Percentiles rank a stretch among this genome's conserved stretches.
phyloP scores from a whole-genome alignment of 2,329 filamentous ascomycete species.

The Diatrype stigma region DNA sequence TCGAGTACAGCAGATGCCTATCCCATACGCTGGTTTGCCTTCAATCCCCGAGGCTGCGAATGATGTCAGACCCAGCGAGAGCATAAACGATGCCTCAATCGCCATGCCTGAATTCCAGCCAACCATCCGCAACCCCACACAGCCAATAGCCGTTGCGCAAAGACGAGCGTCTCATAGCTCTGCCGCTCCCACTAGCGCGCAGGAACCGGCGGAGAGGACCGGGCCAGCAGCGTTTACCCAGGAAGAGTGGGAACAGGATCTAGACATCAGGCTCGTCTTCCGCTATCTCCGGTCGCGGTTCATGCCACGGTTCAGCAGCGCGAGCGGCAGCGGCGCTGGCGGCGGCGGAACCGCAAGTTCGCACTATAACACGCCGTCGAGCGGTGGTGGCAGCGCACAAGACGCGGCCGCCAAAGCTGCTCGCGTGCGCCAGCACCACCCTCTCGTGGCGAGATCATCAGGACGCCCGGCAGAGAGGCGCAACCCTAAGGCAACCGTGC shows the following conservation, averaged over 20 bases:
- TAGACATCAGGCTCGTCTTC: conserved; percentile 90
- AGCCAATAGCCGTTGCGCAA: conserved; percentile 33
- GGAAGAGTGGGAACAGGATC: conserved; percentile 90
- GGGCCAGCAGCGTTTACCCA: conserved; percentile 45
- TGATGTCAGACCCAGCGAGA: conserved; percentile 25
- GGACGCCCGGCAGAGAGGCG: conserved; percentile 51
- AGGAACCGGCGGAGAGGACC: conserved; percentile 13
- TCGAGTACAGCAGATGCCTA: conserved; percentile 56
- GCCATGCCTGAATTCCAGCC: conserved; percentile 45
- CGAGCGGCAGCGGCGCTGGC: conserved; percentile 27
- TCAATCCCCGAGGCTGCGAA: conserved; percentile 52
- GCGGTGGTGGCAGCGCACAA: conserved; percentile 42
- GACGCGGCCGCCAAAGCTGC: conserved; percentile 74
- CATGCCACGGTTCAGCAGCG: conserved; percentile 41
- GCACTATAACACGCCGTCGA: conserved; percentile 40
- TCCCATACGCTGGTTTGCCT: conserved; percentile 76
- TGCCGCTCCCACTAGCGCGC: conserved; percentile 5
- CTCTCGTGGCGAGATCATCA: conserved; percentile 67
- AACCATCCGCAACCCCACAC: conserved; percentile 36
- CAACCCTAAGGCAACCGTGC: conserved; percentile 49
- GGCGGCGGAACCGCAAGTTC: conserved; percentile 38
- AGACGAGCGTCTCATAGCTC: conserved; percentile 12
- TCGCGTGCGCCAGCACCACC: conserved; percentile 83
- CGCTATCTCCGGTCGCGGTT: conserved; percentile 78
- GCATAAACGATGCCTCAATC: conserved; percentile 48